Conservation (phyloP, 352 stramenopile species). For the Phytophthora brassicae region DNA sequence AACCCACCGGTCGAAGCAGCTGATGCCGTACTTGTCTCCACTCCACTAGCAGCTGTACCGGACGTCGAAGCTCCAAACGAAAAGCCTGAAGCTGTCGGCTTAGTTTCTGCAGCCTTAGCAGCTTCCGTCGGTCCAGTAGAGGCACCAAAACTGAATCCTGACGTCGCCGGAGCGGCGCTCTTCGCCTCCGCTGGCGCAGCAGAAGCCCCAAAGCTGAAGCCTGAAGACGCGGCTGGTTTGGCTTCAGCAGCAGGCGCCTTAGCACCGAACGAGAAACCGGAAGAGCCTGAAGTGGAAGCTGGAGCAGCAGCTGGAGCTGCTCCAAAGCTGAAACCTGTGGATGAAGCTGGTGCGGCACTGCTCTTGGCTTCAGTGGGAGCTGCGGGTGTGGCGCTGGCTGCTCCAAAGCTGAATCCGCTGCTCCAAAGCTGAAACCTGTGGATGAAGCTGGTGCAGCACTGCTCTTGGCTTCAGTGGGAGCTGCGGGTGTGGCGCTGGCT, state of each 20-base stretch:
- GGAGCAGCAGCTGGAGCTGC: not conserved
- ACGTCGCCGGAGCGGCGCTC: not conserved
- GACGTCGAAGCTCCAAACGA: constrained; percentile 31
- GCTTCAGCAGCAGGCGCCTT: constrained; percentile 13
- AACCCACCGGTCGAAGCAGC: constrained; percentile 36
- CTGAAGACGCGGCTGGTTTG: constrained; percentile 14
- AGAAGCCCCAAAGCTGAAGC: constrained; percentile 26
- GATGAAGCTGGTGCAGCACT: constrained; percentile 4
- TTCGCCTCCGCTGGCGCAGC: constrained; percentile 15
- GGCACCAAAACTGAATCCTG: constrained; percentile 28
- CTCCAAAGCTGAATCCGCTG: constrained; percentile 12
- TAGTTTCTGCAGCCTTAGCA: constrained; percentile 19
- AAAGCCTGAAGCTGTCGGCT: constrained; percentile 29
- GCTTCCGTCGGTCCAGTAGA: constrained; percentile 2
- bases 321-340: constrained; percentile 28
- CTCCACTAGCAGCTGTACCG: not conserved
- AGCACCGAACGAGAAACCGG: constrained; percentile 22
- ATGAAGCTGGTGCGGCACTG: constrained; percentile 4
- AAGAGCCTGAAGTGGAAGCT: not conserved
- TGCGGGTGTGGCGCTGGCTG: constrained; percentile 1
- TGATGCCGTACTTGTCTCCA: constrained; percentile 12
- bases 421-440: constrained; percentile 27
- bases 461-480: constrained; percentile 17
- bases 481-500: constrained; percentile 1
- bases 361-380: constrained; percentile 12